phyloP scores from a whole-genome alignment of 352 stramenopile genomes.

The Phytophthora nicotianae region DNA sequence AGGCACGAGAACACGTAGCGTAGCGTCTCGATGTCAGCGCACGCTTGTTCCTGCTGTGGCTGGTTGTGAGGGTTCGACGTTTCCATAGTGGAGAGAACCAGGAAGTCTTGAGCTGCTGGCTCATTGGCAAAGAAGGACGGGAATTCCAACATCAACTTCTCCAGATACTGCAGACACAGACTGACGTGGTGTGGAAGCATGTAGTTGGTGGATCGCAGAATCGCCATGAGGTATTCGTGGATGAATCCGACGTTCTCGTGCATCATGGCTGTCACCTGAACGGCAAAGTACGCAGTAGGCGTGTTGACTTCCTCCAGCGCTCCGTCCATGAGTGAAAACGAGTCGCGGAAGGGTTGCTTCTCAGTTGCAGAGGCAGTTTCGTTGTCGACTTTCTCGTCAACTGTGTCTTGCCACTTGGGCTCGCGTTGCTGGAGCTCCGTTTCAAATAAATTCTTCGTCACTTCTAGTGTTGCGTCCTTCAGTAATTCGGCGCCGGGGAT shows the following conservation, averaged over 20 bases:
- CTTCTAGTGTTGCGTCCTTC: constrained; percentile 45
- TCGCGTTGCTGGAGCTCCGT: constrained; percentile 51
- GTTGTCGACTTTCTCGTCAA: constrained; percentile 33
- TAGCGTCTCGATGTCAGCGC: constrained; percentile 45
- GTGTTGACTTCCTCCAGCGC: constrained; percentile 34
- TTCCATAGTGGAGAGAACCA: constrained; percentile 22
- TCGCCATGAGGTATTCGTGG: constrained; percentile 61
- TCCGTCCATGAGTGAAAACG: constrained; percentile 44
- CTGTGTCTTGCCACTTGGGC: constrained; percentile 33
- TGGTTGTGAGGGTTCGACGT: constrained; percentile 22
- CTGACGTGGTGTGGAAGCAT: constrained; percentile 72
- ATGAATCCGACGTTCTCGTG: constrained; percentile 52
- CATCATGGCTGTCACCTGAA: constrained; percentile 63
- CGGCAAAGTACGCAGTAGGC: constrained; percentile 50
- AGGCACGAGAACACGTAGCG: constrained; percentile 62
- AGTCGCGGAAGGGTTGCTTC: constrained; percentile 46
- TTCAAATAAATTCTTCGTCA: constrained; percentile 48
- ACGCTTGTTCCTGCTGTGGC: constrained; percentile 19
- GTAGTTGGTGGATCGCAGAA: constrained; percentile 72
- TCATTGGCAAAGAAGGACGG: constrained; percentile 66
- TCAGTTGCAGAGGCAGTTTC: constrained; percentile 25
- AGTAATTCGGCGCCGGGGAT: constrained; percentile 59
- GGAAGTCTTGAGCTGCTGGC: constrained; percentile 19
- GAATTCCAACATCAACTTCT: constrained; percentile 60
- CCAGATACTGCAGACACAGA: constrained; percentile 70